These are phyloP conservation scores for Smallanthus sonchifolius DNA, from an alignment of 129 eudicot genomes.

Conservation along the genomic window DNA sequence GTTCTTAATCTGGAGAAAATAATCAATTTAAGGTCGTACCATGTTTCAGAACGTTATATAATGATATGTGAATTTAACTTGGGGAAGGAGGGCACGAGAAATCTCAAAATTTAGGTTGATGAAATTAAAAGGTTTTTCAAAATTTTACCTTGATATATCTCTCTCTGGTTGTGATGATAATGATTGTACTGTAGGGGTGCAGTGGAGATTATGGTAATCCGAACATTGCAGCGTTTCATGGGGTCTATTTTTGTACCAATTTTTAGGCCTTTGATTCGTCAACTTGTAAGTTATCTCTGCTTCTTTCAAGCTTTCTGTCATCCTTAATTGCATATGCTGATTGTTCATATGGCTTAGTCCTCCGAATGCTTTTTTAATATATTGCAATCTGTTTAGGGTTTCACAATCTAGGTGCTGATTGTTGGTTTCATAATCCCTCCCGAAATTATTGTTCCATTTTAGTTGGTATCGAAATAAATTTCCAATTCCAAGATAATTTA, in stretches of 20 bases:
- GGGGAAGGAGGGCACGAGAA: no score
- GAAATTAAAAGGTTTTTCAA: not conserved
- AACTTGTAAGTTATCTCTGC: conserved; percentile 19
- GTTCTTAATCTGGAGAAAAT: no score
- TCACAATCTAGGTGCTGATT: no score
- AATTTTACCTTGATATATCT: not conserved
- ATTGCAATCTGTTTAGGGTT: no score
- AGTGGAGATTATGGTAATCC: conserved; percentile 20
- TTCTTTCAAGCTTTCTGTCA: no score
- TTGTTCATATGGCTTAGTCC: no score
- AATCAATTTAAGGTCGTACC: no score
- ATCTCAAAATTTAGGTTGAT: no score
- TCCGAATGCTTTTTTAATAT: no score
- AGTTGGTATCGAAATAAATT: not conserved
- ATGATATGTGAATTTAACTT: no score
- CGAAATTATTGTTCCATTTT: not conserved
- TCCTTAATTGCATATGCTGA: no score
- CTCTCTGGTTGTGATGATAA: not conserved
- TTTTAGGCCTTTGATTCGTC: conserved; percentile 15
- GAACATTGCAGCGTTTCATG: conserved; percentile 5
- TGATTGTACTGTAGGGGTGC: not conserved
- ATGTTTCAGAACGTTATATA: not conserved
- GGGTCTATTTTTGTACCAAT: conserved; percentile 13
- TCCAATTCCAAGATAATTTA: not conserved
- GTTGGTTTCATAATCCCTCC: not conserved